phyloP scores from a whole-genome alignment of 2,329 filamentous ascomycete genomes.

The Ascochyta clinopodiicola region DNA sequence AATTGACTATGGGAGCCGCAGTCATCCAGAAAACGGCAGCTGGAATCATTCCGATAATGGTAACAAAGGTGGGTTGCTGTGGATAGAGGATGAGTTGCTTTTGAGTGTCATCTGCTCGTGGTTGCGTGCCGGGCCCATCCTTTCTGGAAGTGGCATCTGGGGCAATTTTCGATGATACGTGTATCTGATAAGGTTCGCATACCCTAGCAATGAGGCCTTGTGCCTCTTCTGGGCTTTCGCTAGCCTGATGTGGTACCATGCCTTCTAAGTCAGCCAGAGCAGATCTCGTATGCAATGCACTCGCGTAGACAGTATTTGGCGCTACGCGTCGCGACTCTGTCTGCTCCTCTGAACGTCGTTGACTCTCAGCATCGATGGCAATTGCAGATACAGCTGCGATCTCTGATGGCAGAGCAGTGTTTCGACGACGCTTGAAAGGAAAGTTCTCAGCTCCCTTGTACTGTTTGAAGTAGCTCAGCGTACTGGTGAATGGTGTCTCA shows the following conservation, averaged over 20 bases:
- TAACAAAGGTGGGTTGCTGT: constrained; percentile 33
- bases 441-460: constrained; percentile 21
- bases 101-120: neutral
- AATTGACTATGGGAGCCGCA: constrained; percentile 14
- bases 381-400: constrained; percentile 25
- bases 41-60: constrained; percentile 34
- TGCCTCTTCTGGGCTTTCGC: constrained; percentile 1
- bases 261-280: constrained; percentile 9
- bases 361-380: neutral
- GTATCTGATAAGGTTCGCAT: neutral
- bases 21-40: constrained; percentile 33
- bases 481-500: constrained; percentile 27
- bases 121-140: neutral
- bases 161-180: neutral
- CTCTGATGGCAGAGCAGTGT: constrained; percentile 29
- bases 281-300: neutral
- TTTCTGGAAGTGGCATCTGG: neutral
- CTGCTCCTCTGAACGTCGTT: neutral
- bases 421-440: constrained; percentile 23
- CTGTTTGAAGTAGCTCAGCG: constrained; percentile 28
- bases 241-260: constrained; percentile 22
- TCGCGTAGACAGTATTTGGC: neutral
- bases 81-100: constrained; percentile 14
- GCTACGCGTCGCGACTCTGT: neutral
- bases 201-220: neutral